Evolutionary conservation across 2,329 filamentous ascomycete species (phyloP).

Genomic region (Knoxdaviesia proteae): DNA sequence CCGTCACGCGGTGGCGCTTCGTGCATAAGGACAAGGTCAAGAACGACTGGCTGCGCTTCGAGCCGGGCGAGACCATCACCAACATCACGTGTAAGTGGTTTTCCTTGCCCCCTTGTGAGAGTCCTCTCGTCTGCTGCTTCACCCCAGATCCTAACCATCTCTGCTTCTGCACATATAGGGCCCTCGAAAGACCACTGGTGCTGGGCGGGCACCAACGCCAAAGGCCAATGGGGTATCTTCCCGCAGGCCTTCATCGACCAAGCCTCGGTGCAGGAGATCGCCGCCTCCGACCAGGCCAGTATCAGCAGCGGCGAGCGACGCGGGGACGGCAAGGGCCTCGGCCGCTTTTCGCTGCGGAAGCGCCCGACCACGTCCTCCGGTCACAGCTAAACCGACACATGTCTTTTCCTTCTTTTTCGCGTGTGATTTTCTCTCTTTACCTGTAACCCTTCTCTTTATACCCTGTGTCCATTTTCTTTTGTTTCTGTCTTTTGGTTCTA

Average conservation of each 20-base stretch:
- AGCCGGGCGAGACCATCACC: constrained; percentile 44
- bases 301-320: neutral
- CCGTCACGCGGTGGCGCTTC: constrained; percentile 32
- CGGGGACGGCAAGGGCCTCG: neutral
- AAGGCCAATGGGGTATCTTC: constrained; percentile 32
- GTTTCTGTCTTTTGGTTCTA: neutral
- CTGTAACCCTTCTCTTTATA: neutral
- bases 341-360: neutral
- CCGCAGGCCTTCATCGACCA: constrained; percentile 26
- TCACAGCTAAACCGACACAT: too few species aligned
- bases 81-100: constrained; percentile 35
- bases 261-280: constrained; percentile 18
- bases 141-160: neutral
- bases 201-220: constrained; percentile 31
- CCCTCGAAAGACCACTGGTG: constrained; percentile 29
- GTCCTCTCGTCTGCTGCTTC: too few species aligned
- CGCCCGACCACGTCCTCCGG: neutral
- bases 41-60: constrained; percentile 35
- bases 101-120: neutral
- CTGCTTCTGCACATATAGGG: constrained; percentile 12
- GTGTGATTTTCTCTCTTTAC: too few species aligned
- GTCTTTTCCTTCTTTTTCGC: too few species aligned
- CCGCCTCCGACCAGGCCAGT: neutral
- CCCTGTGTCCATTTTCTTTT: neutral
- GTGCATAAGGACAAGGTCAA: constrained; percentile 16